A percentile compares a stretch with the other conserved stretches of the same genome.
phyloP scores from a whole-genome alignment of 345 rosid species.

The Ailanthus altissimus region DNA sequence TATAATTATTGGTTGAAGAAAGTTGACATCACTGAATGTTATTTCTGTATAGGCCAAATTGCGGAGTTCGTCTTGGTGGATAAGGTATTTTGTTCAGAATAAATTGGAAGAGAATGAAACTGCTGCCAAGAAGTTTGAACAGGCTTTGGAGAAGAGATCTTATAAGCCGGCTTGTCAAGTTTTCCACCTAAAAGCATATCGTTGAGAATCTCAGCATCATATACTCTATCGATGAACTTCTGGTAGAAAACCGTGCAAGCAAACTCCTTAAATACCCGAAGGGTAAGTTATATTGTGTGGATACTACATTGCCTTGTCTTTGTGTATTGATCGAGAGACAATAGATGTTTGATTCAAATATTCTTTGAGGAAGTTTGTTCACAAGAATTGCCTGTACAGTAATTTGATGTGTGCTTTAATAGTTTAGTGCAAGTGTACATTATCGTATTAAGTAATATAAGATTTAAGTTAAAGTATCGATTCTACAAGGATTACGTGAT shows the following conservation, averaged over 20 bases:
- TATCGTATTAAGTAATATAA: too few species aligned
- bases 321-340: constrained; percentile 2
- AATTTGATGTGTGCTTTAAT: too few species aligned
- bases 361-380: neutral
- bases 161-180: constrained; percentile 80
- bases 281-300: constrained; percentile 23
- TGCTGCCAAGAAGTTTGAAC: constrained; percentile 74
- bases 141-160: constrained; percentile 56
- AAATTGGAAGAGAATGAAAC: constrained; percentile 70
- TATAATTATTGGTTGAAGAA: neutral
- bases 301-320: neutral
- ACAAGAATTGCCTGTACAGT: constrained; percentile 8
- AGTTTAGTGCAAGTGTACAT: too few species aligned
- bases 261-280: constrained; percentile 10
- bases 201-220: constrained; percentile 26
- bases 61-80: constrained; percentile 93
- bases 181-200: constrained; percentile 71
- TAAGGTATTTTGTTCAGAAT: constrained; percentile 57
- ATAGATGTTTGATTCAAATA: constrained; percentile 3
- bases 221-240: neutral
- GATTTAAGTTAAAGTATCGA: too few species aligned
- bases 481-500: too few species aligned
- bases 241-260: constrained; percentile 13
- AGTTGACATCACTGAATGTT: constrained; percentile 15
- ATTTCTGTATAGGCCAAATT: constrained; percentile 64